phyloP scores from a whole-genome alignment of 805 yeast genomes.

The Hermanozyma aechmeae region DNA sequence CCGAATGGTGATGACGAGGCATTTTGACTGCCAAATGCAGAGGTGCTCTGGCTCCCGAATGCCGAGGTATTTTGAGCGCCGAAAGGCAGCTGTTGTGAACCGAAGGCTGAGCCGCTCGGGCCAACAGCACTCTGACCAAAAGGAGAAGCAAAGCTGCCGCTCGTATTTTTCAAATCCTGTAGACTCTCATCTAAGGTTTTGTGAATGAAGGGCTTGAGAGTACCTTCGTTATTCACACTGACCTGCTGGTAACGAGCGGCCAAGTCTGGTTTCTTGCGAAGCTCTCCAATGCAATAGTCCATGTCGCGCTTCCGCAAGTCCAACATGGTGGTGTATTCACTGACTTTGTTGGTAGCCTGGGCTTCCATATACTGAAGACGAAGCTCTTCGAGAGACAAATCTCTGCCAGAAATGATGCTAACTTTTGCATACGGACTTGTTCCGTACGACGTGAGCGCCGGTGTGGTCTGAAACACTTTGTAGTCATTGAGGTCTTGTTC shows the following conservation, averaged over 20 bases:
- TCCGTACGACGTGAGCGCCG: conserved; percentile 38
- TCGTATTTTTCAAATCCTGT: conserved; percentile 9
- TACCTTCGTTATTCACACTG: conserved; percentile 11
- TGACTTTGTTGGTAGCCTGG: conserved; percentile 20
- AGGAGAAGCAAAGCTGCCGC: no score
- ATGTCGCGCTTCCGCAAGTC: conserved; percentile 14
- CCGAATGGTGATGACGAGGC: no score
- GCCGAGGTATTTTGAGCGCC: neutral
- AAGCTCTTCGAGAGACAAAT: conserved; percentile 45
- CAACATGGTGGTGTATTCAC: conserved; percentile 32
- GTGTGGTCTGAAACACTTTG: conserved; percentile 16
- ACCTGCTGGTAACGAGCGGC: conserved; percentile 52
- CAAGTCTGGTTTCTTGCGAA: conserved; percentile 16
- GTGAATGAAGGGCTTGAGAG: conserved; percentile 27
- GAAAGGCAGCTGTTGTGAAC: neutral
- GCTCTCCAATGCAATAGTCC: conserved; percentile 18
- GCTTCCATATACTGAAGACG: conserved; percentile 40
- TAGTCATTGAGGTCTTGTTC: conserved; percentile 15
- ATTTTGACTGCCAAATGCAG: no score
- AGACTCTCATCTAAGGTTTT: conserved; percentile 18
- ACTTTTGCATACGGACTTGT: conserved; percentile 38
- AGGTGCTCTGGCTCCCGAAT: no score
- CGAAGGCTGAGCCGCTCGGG: conserved; percentile 8
- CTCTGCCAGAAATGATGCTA: conserved; percentile 43
- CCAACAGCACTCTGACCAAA: no score